phyloP scores from a whole-genome alignment of 805 yeast genomes.

The Torulaspora delbrueckii region DNA sequence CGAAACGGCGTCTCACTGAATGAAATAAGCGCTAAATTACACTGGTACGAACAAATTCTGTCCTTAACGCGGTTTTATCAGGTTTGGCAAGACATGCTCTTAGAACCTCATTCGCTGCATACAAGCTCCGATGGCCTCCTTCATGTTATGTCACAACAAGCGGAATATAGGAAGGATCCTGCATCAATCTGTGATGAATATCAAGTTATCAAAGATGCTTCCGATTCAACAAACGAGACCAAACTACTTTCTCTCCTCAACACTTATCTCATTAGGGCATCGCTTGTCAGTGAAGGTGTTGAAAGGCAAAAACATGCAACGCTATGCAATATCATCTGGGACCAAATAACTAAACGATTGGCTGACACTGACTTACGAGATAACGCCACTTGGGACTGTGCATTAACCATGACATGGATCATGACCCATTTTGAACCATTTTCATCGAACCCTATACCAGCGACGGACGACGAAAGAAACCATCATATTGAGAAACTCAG shows the following conservation, averaged over 20 bases:
- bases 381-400: conserved; percentile 29
- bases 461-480: conserved; percentile 23
- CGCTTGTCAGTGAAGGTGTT: conserved; percentile 13
- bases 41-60: conserved; percentile 19
- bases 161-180: background rate
- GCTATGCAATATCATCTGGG: conserved; percentile 19
- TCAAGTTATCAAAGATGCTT: background rate
- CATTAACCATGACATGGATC: conserved; percentile 28
- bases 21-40: conserved; percentile 9
- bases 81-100: conserved; percentile 21
- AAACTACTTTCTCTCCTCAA: conserved; percentile 24
- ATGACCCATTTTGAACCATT: conserved; percentile 33
- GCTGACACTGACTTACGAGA: conserved; percentile 14
- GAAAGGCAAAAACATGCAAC: conserved; percentile 13
- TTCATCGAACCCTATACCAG: conserved; percentile 26
- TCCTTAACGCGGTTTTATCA: conserved; percentile 23
- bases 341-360: conserved; percentile 14
- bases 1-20: conserved; percentile 7
- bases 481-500: conserved; percentile 19
- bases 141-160: background rate
- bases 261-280: conserved; percentile 17
- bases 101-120: conserved; percentile 10
- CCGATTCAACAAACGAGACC: conserved; percentile 14
- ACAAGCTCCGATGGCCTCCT: background rate
- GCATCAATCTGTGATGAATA: conserved; percentile 1